Base-by-base conservation (phyloP, 1,139 yeast species). In the Pichia cactophila region DNA sequence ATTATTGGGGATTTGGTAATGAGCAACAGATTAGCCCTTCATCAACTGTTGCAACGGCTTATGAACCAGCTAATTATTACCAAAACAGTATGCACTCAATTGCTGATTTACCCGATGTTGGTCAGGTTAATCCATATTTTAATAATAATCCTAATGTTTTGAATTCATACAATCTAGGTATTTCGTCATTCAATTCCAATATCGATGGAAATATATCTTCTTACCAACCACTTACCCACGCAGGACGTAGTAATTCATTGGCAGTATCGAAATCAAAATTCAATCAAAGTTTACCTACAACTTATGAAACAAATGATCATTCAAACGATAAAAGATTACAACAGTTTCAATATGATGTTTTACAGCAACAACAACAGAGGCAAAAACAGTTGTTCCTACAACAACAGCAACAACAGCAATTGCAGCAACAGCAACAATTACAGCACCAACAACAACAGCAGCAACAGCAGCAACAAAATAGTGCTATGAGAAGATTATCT, bases 291-390 rank as follows among this genome's bases (percentile, higher is more conserved):
- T 64, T 77, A 20, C 80, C 81, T 31, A 72, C 76, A 3, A 78
- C 83, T 1, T 77, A 74, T 58, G 82, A 78, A 59, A 61, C 70
- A 49, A 72, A 67, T 26, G 45, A 46, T 26, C 37, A 33, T 31
- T 9, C 38, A 16, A 33, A 42, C 17, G 10, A 31, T 10, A n/a
- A 20, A 12, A 16, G 12, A 4, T 14, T 33, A 12, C 44, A 42
- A 33, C 26, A 33, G 16, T 31, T 16, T 20, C 41, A 38, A 23
- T 23, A 23, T 23, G 23, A 12, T 23, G 26, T 26, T 10, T 8
- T 14, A 10, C 26, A 44, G 17, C 33, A 45, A 23, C 26, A 29
- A n/a, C 33, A 48, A 28, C 38, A 31, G 17, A 10, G 38, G 6
- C 42, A 43, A 8, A 50, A 47, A 33, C 49, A 46, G 14, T 16